phyloP scores from a whole-genome alignment of 208 protist genomes.

The Trypanosoma cruzi region DNA sequence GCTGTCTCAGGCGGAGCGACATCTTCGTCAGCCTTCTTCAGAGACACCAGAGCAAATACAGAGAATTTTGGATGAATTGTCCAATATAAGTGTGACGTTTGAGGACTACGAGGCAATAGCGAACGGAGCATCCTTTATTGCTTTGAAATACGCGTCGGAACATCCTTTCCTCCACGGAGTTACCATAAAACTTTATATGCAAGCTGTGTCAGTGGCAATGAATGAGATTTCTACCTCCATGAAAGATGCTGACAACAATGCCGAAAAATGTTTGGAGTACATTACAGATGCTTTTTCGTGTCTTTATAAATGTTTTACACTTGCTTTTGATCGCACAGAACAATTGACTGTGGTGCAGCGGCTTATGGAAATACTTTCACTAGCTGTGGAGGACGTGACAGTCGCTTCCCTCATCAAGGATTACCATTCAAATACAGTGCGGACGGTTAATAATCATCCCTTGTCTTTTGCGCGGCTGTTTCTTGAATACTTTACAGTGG shows the following conservation, averaged over 20 bases:
- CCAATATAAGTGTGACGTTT: conserved; percentile 1
- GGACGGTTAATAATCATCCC: not conserved
- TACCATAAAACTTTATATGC: conserved; percentile 21
- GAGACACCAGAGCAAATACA: conserved; percentile 16
- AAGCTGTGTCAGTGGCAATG: conserved; percentile 5
- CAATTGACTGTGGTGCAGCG: conserved; percentile 16
- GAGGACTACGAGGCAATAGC: conserved; percentile 25
- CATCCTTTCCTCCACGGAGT: conserved; percentile 17
- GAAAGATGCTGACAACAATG: not conserved
- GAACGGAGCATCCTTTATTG: conserved; percentile 20
- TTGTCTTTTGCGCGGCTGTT: conserved; percentile 24
- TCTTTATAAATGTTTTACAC: conserved; percentile 29
- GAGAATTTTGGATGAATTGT: conserved; percentile 17
- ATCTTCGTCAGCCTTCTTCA: conserved; percentile 17
- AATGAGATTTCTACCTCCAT: not conserved
- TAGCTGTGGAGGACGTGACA: conserved; percentile 8
- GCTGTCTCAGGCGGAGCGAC: conserved; percentile 17
- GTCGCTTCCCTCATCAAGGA: conserved; percentile 17
- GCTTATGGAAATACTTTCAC: conserved; percentile 18
- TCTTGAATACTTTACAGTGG: conserved; percentile 75
- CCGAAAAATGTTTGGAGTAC: not conserved
- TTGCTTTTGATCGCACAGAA: conserved; percentile 23
- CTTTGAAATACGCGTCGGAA: conserved; percentile 9
- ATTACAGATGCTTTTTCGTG: conserved; percentile 25
- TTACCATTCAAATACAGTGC: not conserved